Conservation (phyloP, 2,329 filamentous ascomycete genomes). For the Colletotrichum karsti region DNA sequence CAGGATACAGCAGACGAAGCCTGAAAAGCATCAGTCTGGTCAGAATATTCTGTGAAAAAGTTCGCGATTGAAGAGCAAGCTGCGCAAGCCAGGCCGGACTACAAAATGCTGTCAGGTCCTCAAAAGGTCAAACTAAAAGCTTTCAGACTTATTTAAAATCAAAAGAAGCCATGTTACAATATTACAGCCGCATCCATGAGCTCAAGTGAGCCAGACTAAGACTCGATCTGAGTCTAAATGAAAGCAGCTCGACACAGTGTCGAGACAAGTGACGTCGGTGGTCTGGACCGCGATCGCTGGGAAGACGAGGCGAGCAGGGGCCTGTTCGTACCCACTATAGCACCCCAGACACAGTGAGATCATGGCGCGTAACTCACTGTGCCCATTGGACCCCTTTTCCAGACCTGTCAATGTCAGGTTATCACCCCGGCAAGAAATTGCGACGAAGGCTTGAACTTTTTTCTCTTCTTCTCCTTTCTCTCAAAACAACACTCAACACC, state of each 20-base stretch:
- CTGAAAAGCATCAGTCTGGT: too few species aligned
- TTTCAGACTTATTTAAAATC: too few species aligned
- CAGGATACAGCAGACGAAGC: too few species aligned
- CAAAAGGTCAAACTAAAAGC: too few species aligned
- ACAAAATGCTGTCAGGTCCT: too few species aligned
- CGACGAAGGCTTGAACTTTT: neutral
- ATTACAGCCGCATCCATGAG: neutral
- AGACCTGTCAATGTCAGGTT: neutral
- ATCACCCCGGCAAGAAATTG: neutral
- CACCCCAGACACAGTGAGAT: conserved; percentile 7
- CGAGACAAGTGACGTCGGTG: conserved; percentile 21
- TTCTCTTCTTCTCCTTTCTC: neutral
- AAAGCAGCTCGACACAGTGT: neutral
- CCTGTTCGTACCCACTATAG: neutral
- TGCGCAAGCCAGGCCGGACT: too few species aligned
- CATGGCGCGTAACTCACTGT: neutral
- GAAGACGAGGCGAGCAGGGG: neutral
- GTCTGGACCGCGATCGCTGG: conserved; percentile 17
- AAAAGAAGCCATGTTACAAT: neutral
- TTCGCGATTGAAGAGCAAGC: too few species aligned
- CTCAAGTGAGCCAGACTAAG: neutral
- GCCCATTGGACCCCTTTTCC: conserved; percentile 25
- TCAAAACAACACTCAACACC: neutral
- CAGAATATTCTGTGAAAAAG: too few species aligned
- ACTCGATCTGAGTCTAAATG: neutral